Percentiles rank a stretch among this genome's conserved stretches.
Conservation (phyloP, 2,329 filamentous ascomycete species). For the Fusarium graminum region DNA sequence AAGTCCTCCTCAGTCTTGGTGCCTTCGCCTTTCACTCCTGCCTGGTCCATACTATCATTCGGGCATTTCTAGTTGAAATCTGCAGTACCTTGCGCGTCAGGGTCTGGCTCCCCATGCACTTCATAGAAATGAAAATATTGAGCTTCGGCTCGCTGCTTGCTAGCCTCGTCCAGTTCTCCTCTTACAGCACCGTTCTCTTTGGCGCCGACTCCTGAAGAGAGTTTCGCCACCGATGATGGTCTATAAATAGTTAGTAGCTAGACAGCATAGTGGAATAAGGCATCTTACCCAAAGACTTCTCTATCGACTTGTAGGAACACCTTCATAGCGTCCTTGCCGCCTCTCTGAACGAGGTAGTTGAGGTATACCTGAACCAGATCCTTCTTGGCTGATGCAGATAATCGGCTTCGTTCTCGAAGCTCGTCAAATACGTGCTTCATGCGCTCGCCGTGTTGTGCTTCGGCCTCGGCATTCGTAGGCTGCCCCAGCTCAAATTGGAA, state of each 20-base stretch:
- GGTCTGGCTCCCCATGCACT: constrained; percentile 61
- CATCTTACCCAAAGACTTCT: constrained; percentile 83
- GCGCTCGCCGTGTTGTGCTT: constrained; percentile 75
- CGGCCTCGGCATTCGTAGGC: constrained; percentile 74
- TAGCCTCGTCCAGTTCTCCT: constrained; percentile 65
- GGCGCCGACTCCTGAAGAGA: constrained; percentile 54
- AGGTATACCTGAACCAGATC: constrained; percentile 85
- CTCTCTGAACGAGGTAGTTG: constrained; percentile 84
- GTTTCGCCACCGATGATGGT: constrained; percentile 60
- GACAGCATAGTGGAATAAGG: constrained; percentile 2
- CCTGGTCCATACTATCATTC: constrained; percentile 5
- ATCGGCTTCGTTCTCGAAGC: constrained; percentile 77
- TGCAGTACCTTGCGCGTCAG: constrained; percentile 63
- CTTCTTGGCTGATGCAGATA: constrained; percentile 76
- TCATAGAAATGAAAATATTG: constrained; percentile 67
- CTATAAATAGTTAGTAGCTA: constrained; percentile 50
- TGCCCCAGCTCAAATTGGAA: constrained; percentile 90
- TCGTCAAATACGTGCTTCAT: constrained; percentile 85
- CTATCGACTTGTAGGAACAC: constrained; percentile 86
- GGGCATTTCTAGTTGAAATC: constrained; percentile 60
- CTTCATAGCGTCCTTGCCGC: constrained; percentile 85
- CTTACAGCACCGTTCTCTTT: constrained; percentile 62
- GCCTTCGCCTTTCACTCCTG: constrained; percentile 8
- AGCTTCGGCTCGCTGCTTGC: constrained; percentile 64
- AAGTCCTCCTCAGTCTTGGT: constrained; percentile 27